phyloP scores from a whole-genome alignment of 805 yeast species.

The Candida railenensis region DNA sequence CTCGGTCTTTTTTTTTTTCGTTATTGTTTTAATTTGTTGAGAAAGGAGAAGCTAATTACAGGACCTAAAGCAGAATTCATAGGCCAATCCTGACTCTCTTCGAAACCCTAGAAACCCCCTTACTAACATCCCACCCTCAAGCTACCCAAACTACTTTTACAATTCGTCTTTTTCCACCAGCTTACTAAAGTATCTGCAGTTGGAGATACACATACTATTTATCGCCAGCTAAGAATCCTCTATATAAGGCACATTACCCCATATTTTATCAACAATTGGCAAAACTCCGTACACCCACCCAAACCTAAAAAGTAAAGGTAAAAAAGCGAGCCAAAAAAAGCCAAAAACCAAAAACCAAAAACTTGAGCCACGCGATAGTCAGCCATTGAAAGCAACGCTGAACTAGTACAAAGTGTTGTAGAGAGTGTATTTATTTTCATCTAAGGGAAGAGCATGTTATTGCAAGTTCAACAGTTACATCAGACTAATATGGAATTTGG shows the following conservation, averaged over 20 bases:
- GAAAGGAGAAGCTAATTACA: not conserved
- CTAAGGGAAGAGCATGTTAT: conserved; percentile 1
- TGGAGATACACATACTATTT: too few species aligned
- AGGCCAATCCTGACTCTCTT: too few species aligned
- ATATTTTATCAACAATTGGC: not conserved
- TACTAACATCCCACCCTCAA: too few species aligned
- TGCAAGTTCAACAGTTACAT: conserved; percentile 3
- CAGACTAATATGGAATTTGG: conserved; percentile 6
- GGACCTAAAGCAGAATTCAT: too few species aligned
- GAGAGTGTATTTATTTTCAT: too few species aligned
- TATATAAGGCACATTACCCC: too few species aligned
- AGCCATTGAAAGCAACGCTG: not conserved
- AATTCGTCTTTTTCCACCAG: too few species aligned
- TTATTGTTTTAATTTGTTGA: not conserved
- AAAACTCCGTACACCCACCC: not conserved
- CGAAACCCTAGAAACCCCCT: too few species aligned
- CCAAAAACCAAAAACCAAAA: not conserved
- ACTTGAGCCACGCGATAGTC: too few species aligned
- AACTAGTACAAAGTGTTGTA: not conserved
- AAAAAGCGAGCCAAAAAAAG: not conserved
- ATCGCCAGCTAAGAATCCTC: too few species aligned
- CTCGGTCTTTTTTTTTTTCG: not conserved
- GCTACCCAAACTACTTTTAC: too few species aligned
- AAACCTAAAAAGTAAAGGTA: not conserved
- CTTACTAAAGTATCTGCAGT: too few species aligned